Percentiles rank a stretch among this genome's conserved stretches.
phyloP scores from a whole-genome alignment of 1,284 basidiomycete genomes.

The Hemileia vastatrix region DNA sequence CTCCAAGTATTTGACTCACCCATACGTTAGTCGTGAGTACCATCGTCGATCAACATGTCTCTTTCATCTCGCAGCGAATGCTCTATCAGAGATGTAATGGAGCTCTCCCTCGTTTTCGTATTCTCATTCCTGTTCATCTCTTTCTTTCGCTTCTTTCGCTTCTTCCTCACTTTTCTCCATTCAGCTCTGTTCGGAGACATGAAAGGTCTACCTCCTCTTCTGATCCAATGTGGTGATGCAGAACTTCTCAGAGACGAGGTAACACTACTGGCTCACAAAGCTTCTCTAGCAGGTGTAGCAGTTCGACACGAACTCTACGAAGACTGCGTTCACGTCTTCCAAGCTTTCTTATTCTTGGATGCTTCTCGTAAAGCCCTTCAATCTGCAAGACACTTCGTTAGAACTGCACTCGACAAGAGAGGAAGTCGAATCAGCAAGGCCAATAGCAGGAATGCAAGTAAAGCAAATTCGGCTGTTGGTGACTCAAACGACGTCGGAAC shows the following conservation, averaged over 20 bases:
- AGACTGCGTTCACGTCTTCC: conserved; percentile 83
- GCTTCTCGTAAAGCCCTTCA: conserved; percentile 62
- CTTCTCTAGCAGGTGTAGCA: conserved; percentile 71
- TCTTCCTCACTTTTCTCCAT: not conserved
- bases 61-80: not conserved
- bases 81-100: not conserved
- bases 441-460: conserved; percentile 10
- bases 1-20: conserved; percentile 81
- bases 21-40: no score
- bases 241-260: conserved; percentile 90
- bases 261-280: conserved; percentile 87
- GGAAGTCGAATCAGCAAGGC: conserved; percentile 26
- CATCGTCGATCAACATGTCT: not conserved
- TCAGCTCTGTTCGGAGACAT: conserved; percentile 92
- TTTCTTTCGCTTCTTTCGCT: conserved; percentile 10
- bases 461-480: conserved; percentile 8
- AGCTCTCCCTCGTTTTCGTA: not conserved
- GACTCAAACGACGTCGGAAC: conserved; percentile 14
- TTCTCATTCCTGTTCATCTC: not conserved
- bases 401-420: conserved; percentile 27
- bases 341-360: conserved; percentile 71
- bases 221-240: conserved; percentile 87
- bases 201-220: conserved; percentile 71
- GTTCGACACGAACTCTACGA: conserved; percentile 88
- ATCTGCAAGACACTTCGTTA: conserved; percentile 63